Percentiles rank a stretch among this genome's conserved stretches.
Evolutionary conservation across 2,329 filamentous ascomycete genomes (phyloP).

Genomic region (Thermothelomyces thermophilus): DNA sequence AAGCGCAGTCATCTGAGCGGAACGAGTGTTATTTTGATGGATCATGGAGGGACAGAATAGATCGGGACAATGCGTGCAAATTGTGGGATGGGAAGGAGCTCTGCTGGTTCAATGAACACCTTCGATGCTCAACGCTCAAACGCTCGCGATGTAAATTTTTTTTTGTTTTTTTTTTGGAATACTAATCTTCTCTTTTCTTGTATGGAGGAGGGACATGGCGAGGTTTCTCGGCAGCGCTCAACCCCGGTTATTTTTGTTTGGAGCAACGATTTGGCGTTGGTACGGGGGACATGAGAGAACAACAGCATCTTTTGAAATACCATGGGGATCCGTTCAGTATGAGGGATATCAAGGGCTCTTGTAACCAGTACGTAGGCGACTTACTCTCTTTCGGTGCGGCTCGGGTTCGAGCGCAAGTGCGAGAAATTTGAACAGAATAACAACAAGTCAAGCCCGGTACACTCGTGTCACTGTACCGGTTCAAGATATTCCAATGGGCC

Average conservation of each 20-base stretch:
- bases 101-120: conserved; percentile 1
- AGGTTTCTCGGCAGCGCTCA: not conserved
- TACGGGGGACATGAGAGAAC: not conserved
- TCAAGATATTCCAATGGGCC: too few species aligned
- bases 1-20: not conserved
- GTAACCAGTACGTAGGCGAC: not conserved
- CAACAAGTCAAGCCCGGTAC: not conserved
- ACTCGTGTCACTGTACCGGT: too few species aligned
- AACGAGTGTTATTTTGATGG: not conserved
- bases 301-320: not conserved
- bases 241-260: not conserved
- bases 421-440: not conserved
- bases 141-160: not conserved
- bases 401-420: not conserved
- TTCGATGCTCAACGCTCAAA: conserved; percentile 1
- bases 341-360: not conserved
- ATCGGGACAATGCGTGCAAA: conserved; percentile 1
- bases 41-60: not conserved
- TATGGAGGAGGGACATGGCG: not conserved
- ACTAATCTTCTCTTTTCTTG: not conserved
- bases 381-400: conserved; percentile 7
- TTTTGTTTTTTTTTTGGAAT: too few species aligned
- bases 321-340: not conserved
- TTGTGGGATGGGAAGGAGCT: not conserved
- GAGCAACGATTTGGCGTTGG: not conserved